Base-by-base conservation (phyloP, 2,329 filamentous ascomycete species). In the Orbilia javanica region DNA sequence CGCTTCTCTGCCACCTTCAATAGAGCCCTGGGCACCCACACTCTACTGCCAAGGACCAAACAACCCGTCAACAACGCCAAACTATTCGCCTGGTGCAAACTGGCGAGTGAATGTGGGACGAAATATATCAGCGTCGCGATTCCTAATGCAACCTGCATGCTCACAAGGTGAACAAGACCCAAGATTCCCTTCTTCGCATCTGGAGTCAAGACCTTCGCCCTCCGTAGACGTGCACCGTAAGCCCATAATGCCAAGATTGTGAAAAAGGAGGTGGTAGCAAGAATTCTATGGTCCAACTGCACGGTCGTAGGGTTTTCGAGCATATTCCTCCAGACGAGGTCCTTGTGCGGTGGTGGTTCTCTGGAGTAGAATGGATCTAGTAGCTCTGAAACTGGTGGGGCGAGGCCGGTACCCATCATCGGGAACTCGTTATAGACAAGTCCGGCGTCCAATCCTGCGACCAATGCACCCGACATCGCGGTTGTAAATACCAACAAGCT, bases 381-480 rank as follows among this genome's bases (percentile, higher is more conserved):
- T 36, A 82, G 68, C 39, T 82, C 81, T 0, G 48, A 42, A 13
- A 73, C 88, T 89, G 82, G 94, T 92, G 73, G 90, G 91, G 88
- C 97, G 97, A 86, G 93, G 10, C 94, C 93, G 2, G 89, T 85
- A 7, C 96, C 96, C 96, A 99, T 99, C 85, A 89, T 93, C 5
- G 96, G 96, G 84, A 99, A 98, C 84, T 99, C 94, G 84, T 99
- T 99, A 87, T 99, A 99, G 85, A 99, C 98, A 71, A 99, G 88
- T 7, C 96, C 96, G 7, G 96, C 96, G 83, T 99, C 96, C 13
- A 99, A 90, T 34, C 96, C 96, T 5, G 96, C 96, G 34, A 99
- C 96, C 1, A 99, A 88, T 4, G 77, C 77, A 2, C 70, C 96
- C 3, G 96, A 97, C 89, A 99, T 93, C 82, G 93, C 94, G 3